Evolutionary conservation across 2,329 filamentous ascomycete species (phyloP), one percentile per base, ranked within the genome.

Genomic region (Bipolaris victoriae): DNA sequence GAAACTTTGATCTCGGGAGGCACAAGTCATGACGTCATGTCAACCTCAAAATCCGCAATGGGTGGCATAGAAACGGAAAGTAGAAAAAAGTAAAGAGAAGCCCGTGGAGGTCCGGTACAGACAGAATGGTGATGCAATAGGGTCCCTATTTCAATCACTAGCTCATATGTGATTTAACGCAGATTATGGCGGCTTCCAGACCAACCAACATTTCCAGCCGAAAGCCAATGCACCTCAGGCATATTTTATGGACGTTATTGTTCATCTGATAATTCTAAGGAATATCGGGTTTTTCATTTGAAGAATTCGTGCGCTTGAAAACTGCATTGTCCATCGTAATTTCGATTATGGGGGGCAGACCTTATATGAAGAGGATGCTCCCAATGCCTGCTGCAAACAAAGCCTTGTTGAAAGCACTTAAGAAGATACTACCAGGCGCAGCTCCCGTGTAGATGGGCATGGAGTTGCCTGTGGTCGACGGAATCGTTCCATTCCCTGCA

Each of bases 311-410:
- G 10, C 29, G 10, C 29, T 13, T 31, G 10, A 1, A 31, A 31
- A 41, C 6, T 24, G 9, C 5, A 22, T 15, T 31, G 11, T 29
- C 20, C 11, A 18, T 11, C 9, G 7, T 18, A 46, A n/a, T 16
- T 16, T 22, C 5, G 26, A 31, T 33, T 10, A 11, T 5, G 9
- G n/a, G 16, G 4, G 16, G 4, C 10, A 7, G 16, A 33, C 18
- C 15, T 43, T 53, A 66, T n/a, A 63, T 33, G 50, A 62, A 48
- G 7, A 64, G 26, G 24, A 64, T 16, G 24, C 50, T 52, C 7
- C 60, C 63, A 20, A 67, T 22, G 22, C 49, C 15, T 33, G 54
- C 48, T 4, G 55, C 52, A 31, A 67, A 31, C 39, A 60, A 29
- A 1, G 45, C 52, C 41, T 46, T 66, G 1, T 43, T 59, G 9